Conservation (phyloP, 495 filamentous ascomycete genomes). For the Tuber indicum region DNA sequence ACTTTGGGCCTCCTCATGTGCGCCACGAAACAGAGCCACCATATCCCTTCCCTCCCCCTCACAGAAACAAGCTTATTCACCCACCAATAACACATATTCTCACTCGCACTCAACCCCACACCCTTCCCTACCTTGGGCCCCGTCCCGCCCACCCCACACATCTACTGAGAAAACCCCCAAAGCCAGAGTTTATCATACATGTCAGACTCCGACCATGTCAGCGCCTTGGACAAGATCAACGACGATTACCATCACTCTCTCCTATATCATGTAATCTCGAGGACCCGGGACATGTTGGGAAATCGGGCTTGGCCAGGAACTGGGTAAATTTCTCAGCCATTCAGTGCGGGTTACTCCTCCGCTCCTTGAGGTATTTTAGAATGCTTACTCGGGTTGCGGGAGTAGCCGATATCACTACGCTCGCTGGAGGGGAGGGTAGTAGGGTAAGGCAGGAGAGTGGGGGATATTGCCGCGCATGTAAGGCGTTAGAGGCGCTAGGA, state of each 20-base stretch:
- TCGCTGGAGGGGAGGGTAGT: background rate
- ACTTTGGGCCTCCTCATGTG: background rate
- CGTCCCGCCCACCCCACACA: background rate
- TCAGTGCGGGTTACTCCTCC: background rate
- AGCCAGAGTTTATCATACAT: background rate
- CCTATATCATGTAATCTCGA: background rate
- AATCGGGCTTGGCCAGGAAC: background rate
- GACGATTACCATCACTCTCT: background rate
- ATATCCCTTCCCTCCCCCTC: background rate
- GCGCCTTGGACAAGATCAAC: background rate
- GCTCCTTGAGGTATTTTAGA: background rate
- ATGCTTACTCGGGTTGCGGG: background rate
- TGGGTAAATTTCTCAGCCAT: background rate
- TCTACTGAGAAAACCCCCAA: background rate
- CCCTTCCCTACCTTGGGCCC: background rate
- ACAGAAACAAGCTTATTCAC: background rate
- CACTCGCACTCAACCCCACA: background rate
- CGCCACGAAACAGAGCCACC: background rate
- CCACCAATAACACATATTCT: background rate
- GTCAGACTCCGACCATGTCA: background rate
- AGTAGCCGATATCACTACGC: background rate
- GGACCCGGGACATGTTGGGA: background rate
- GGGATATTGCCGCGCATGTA: too few species aligned
- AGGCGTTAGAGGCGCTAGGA: background rate
- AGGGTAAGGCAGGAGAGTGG: background rate